These are phyloP conservation scores for Gossypium aridum DNA, from an alignment of 441 rosid genomes.

Conservation along the genomic window DNA sequence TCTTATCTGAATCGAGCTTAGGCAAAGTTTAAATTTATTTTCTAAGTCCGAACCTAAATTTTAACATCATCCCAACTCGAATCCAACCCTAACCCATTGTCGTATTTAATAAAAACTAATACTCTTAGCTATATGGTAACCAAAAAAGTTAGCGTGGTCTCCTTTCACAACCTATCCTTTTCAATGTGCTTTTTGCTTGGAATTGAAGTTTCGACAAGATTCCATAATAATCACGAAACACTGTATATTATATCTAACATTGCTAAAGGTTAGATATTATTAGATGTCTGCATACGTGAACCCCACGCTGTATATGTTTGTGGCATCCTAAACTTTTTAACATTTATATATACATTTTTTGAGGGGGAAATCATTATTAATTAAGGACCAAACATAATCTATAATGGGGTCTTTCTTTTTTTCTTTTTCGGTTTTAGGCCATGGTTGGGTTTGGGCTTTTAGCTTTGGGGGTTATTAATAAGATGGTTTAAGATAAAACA, in stretches of 20 bases:
- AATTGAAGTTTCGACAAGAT: background rate
- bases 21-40: too few species aligned
- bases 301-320: constrained; percentile 2
- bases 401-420: background rate
- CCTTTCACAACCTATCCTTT: background rate
- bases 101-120: too few species aligned
- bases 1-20: rapidly evolving
- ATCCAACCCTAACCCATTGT: too few species aligned
- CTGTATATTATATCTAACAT: background rate
- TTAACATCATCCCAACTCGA: too few species aligned
- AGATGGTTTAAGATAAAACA: background rate
- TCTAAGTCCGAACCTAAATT: too few species aligned
- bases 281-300: background rate
- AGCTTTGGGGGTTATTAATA: background rate
- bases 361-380: background rate
- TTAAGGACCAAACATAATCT: background rate
- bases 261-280: background rate
- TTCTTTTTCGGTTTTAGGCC: too few species aligned
- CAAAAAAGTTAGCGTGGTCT: background rate
- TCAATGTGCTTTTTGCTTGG: background rate
- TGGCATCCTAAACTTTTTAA: background rate
- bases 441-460: background rate
- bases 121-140: too few species aligned
- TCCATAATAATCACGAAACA: background rate
- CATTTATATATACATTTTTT: background rate